phyloP scores from a whole-genome alignment of 2,329 filamentous ascomycete genomes.

The Sporothrix humicola region DNA sequence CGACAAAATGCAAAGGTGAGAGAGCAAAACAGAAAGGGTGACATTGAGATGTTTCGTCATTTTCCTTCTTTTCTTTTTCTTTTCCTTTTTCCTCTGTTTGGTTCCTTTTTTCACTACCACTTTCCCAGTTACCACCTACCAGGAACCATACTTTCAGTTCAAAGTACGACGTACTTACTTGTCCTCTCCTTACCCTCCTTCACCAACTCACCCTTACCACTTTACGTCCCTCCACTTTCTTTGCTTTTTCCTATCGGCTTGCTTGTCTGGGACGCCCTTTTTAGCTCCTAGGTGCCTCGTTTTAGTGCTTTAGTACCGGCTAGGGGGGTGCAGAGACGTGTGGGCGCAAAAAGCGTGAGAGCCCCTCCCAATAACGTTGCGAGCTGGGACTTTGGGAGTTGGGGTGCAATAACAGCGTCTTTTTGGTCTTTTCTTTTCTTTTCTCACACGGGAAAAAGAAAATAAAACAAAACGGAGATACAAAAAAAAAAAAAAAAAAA shows the following conservation, averaged over 20 bases:
- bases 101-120: background rate
- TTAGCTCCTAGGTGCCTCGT: conserved; percentile 11
- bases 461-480: background rate
- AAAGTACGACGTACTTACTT: background rate
- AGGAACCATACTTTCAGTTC: background rate
- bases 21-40: background rate
- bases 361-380: conserved; percentile 9
- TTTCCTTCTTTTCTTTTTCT: background rate
- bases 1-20: background rate
- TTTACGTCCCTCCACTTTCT: conserved; percentile 11
- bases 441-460: no score
- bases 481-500: background rate
- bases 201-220: background rate
- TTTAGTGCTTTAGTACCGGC: conserved; percentile 26
- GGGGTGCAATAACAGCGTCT: conserved; percentile 3
- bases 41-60: background rate
- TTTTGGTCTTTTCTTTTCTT: no score
- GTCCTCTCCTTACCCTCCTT: background rate
- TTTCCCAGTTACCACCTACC: background rate
- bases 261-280: conserved; percentile 9
- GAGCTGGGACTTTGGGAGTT: conserved; percentile 7
- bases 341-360: background rate
- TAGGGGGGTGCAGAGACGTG: background rate
- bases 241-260: conserved; percentile 14
- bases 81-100: conserved; percentile 13